phyloP scores from a whole-genome alignment of 805 yeast species.

The Sugiyamaella boreocaroliniensis region DNA sequence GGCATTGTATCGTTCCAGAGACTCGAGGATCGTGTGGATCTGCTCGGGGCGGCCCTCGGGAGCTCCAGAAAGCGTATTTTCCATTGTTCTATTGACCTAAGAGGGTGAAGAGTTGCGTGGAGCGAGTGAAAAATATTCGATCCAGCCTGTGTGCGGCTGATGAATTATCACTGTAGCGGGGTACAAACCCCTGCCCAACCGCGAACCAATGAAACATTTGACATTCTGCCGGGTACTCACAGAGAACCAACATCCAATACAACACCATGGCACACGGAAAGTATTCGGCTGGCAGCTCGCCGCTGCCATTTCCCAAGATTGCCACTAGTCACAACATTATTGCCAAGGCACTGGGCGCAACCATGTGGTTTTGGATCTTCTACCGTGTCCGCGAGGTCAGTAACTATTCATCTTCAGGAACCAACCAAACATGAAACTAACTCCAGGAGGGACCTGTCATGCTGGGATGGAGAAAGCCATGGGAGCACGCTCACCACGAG shows the following conservation, averaged over 20 bases:
- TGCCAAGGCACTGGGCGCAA: constrained; percentile 67
- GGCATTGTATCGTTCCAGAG: constrained; percentile 41
- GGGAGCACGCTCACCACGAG: constrained; percentile 33
- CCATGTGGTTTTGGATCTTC: constrained; percentile 85
- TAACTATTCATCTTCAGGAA: neutral
- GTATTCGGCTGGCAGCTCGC: constrained; percentile 40
- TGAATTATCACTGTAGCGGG: neutral
- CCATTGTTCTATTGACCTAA: constrained; percentile 15
- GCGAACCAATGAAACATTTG: constrained; percentile 6
- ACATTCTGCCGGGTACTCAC: neutral
- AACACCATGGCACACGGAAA: constrained; percentile 23
- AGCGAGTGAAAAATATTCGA: neutral
- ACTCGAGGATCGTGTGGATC: constrained; percentile 35
- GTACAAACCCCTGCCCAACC: neutral
- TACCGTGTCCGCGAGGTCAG: constrained; percentile 65
- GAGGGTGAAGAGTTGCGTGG: neutral
- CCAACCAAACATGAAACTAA: neutral
- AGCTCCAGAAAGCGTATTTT: constrained; percentile 31
- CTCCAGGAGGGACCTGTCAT: constrained; percentile 35
- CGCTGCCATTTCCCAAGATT: constrained; percentile 61
- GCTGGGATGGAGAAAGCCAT: constrained; percentile 36
- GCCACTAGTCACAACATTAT: constrained; percentile 51
- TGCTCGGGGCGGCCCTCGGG: constrained; percentile 38
- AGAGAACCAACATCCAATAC: neutral
- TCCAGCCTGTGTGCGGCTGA: neutral